These are phyloP conservation scores for Teratosphaeria destructans DNA, from an alignment of 2,329 filamentous ascomycete species.

Conservation along the genomic window DNA sequence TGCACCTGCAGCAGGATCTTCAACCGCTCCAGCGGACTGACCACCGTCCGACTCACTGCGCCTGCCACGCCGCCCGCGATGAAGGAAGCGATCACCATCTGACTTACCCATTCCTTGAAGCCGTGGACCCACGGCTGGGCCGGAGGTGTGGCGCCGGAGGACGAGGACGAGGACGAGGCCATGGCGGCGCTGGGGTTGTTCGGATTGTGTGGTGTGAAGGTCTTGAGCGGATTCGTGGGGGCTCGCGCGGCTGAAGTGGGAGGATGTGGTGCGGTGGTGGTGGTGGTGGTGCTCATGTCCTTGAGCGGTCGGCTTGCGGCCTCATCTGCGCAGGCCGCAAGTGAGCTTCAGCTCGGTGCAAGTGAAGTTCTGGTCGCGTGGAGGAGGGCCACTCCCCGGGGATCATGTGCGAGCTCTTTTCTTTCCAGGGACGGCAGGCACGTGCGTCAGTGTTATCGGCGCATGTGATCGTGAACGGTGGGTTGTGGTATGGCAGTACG, in stretches of 20 bases:
- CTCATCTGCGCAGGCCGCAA: neutral
- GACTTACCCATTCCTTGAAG: slow-evolving; percentile 45
- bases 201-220: neutral
- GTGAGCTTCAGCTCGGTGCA: neutral
- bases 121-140: slow-evolving; percentile 6
- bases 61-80: slow-evolving; percentile 89
- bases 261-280: neutral
- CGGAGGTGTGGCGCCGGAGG: slow-evolving; percentile 1
- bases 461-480: neutral
- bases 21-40: slow-evolving; percentile 86
- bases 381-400: neutral
- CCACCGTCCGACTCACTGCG: slow-evolving; percentile 93
- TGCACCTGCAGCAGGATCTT: slow-evolving; percentile 98
- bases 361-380: neutral
- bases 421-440: neutral
- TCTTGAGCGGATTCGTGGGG: neutral
- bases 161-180: neutral
- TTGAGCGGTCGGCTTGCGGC: neutral
- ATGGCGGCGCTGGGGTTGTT: neutral
- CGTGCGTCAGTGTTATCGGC: neutral
- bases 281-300: neutral
- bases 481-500: neutral
- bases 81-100: slow-evolving; percentile 84
- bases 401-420: neutral
- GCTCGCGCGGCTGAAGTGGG: neutral